Evolutionary conservation across 2,329 filamentous ascomycete genomes (phyloP), one percentile per base, ranked within the genome.

Genomic region (Talaromyces sp.): DNA sequence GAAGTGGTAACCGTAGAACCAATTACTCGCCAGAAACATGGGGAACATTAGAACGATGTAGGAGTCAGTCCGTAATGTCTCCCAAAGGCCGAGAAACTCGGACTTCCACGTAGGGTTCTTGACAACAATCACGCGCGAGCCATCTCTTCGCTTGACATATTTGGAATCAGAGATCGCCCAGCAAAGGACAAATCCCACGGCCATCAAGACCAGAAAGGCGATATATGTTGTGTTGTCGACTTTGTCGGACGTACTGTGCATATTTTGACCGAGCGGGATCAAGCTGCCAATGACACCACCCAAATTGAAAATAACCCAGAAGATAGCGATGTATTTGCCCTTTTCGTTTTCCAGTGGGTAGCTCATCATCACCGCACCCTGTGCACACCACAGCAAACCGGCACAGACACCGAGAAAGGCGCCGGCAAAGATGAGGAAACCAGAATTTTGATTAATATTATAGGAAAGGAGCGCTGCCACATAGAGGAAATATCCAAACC

Each of bases 301-400:
- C 54, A 92, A 74, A 74, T 96, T 96, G 81, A 96, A 97, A 66
- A 97, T 95, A 71, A 91, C 86, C 92, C 92, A 96, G 76, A 96
- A 96, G 77, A 86, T 86, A 55, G 89, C 89, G 70, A 96, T 96
- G 72, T 91, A 96, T 54, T 87, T 86, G 40, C 92, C 92, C 80
- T 96, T 96, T 59, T 85, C 83, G 30, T 84, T 73, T 75, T 96
- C 92, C 17, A 83, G 79, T 1, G 91, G 91, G 71, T 96, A 96
- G 36, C 89, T 86, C 85, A 96, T 93, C 76, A 81, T 80, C 43
- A 81, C 73, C 2, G 77, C 74, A 41, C 78, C 78, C 59, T 81
- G 78, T 1, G 77, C 78, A 51, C 74, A 76, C 79, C 79, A 81
- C 36, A 81, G 61, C 47, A 80, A 67, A 56, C 75, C 77, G 19